These are phyloP conservation scores for Amphicarpaea edgeworthii DNA, from an alignment of 306 rosid genomes.

Conservation along the genomic window DNA sequence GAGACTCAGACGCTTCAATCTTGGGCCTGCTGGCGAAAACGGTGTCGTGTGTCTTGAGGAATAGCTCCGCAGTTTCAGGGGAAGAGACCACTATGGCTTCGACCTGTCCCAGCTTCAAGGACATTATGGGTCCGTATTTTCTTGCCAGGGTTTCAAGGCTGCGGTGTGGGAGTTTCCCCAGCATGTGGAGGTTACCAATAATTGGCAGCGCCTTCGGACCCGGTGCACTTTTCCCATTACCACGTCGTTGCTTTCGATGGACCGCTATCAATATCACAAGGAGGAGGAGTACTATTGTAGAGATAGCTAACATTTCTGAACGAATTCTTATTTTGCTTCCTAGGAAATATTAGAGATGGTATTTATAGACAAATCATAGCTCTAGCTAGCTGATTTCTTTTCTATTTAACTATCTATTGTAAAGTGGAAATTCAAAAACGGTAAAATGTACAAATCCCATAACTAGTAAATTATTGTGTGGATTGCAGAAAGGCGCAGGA, in stretches of 20 bases:
- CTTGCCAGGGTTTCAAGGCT: slow-evolving; percentile 43
- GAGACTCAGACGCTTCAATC: not conserved
- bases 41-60: slow-evolving; percentile 60
- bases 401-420: no score
- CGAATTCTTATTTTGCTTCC: no score
- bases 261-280: not conserved
- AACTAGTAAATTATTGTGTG: no score
- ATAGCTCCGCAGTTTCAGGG: slow-evolving; percentile 51
- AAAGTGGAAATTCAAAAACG: no score
- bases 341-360: no score
- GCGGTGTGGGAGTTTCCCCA: slow-evolving; percentile 50
- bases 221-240: slow-evolving; percentile 44
- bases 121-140: slow-evolving; percentile 58
- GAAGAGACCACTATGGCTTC: slow-evolving; percentile 50
- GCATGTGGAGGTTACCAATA: slow-evolving; percentile 55
- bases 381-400: no score
- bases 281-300: not conserved
- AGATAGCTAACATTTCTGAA: not conserved
- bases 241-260: not conserved
- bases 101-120: slow-evolving; percentile 44
- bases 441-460: no score
- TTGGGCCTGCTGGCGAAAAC: slow-evolving; percentile 33
- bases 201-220: slow-evolving; percentile 51
- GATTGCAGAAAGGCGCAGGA: no score
- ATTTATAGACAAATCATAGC: no score